A percentile compares a stretch with the other conserved stretches of the same genome.
These are phyloP conservation scores for Cicer cuneatum DNA, from an alignment of 306 rosid genomes.

Conservation along the genomic window DNA sequence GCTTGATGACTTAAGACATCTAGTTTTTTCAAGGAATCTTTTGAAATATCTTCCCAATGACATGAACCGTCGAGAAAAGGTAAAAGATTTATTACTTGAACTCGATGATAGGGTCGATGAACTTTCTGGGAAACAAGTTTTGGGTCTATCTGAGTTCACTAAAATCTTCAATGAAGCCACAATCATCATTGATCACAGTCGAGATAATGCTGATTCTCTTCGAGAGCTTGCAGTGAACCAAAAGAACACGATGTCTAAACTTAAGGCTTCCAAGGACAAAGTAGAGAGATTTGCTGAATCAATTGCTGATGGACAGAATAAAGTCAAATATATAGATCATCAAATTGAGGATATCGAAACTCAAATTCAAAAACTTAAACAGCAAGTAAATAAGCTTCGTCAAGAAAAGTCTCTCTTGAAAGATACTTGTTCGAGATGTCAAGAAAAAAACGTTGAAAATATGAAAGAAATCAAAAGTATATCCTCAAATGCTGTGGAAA, in stretches of 20 bases:
- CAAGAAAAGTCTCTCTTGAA: conserved; percentile 1
- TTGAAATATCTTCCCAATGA: neutral
- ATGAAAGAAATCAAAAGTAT: neutral
- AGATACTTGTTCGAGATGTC: conserved; percentile 12
- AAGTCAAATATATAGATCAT: neutral
- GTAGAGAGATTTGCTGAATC: neutral
- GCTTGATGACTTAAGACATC: neutral
- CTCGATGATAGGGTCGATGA: neutral
- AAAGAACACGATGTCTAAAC: neutral
- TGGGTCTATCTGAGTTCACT: neutral
- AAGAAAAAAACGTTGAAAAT: neutral
- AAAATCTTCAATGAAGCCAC: neutral
- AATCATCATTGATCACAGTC: neutral
- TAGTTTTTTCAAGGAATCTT: conserved; percentile 1
- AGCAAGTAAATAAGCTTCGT: neutral
- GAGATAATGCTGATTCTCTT: neutral
- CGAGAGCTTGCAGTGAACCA: neutral
- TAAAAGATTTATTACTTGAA: neutral
- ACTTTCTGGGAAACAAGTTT: neutral
- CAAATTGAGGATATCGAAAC: neutral
- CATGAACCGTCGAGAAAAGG: neutral
- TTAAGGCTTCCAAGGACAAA: neutral
- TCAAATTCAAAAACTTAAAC: neutral
- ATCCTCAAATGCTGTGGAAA: neutral
- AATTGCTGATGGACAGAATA: neutral